Base-by-base conservation (phyloP, 2,329 filamentous ascomycete species). In the Decorospora gaudefroyi region DNA sequence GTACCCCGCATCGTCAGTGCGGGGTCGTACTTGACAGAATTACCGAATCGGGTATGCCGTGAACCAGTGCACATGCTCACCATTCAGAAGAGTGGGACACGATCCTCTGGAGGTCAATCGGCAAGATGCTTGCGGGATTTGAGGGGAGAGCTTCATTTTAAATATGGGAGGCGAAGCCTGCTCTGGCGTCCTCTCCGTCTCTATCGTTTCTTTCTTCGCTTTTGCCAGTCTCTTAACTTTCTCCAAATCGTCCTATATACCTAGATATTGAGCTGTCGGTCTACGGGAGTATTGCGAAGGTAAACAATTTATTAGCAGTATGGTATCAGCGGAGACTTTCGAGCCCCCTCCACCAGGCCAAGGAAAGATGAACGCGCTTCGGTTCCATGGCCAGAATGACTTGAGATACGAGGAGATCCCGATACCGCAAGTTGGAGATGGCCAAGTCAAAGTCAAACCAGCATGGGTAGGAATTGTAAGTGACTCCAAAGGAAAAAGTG, bases 371-470 rank as follows among this genome's bases (percentile, higher is more conserved):
- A 73, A 74, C 47, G 74, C 74, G n/a, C 61, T 76, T 6, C 69
- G 73, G 3, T 76, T 74, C 55, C 68, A 76, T 51, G 74, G 74
- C 12, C 61, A 75, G 45, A 57, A 65, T 30, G 73, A 76, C 41
- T 57, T 76, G 47, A 57, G 73, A 30, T 69, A 72, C 28, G 74
- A 76, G 33, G 52, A 71, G 17, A 69, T 76, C 30, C 67, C 72
- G 12, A 56, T 73, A 15, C 73, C 73, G 10, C 51, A 64, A 42
- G 59, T 72, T 18, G 65, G 64, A 23, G 59, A 67, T 39, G 72
- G 71, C 2, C 70, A 74, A 40, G 72, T 76, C 25, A 76, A 75
- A 56, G 49, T 74, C 15, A 66, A 63, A 35, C 72, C 72, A 19
- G 64, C 69, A 3, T 74, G 67, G 65, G 67, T 71, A 15, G 72